These are phyloP conservation scores for Megacollybia marginata DNA, from an alignment of 768 basidiomycete species.

Conservation along the genomic window DNA sequence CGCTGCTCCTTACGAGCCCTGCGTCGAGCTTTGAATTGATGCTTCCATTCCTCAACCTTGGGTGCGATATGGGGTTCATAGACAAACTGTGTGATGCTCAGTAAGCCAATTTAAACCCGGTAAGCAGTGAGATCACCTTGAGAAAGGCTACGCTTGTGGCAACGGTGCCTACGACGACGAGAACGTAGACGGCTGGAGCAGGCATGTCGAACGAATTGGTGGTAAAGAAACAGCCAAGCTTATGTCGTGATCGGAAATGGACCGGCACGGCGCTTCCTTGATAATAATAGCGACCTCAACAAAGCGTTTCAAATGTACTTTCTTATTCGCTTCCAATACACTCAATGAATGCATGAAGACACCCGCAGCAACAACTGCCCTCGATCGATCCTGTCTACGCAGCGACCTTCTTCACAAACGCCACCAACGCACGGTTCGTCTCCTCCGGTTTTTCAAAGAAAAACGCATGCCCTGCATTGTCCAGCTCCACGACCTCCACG, in stretches of 20 bases:
- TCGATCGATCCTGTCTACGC: too few relatives aligned
- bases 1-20: neutral
- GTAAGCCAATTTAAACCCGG: neutral
- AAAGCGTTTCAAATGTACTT: too few relatives aligned
- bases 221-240: too few relatives aligned
- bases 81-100: conserved; percentile 22
- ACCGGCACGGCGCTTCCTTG: too few relatives aligned
- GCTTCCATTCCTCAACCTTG: conserved; percentile 19
- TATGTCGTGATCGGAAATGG: too few relatives aligned
- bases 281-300: too few relatives aligned
- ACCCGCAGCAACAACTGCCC: too few relatives aligned
- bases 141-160: conserved; percentile 32
- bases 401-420: neutral
- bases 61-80: conserved; percentile 42
- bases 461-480: conserved; percentile 1
- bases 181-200: conserved; percentile 26
- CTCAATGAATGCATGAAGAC: too few relatives aligned
- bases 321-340: too few relatives aligned
- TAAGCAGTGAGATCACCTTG: conserved; percentile 22
- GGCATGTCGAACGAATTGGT: conserved; percentile 13
- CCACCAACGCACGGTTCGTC: neutral
- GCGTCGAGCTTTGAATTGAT: conserved; percentile 1
- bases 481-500: neutral
- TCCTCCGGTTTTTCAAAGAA: conserved; percentile 1
- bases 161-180: conserved; percentile 26